Percentiles rank a stretch among this genome's conserved stretches.
Conservation (phyloP, 1,139 yeast genomes). For the Candida pseudoviswanathii region DNA sequence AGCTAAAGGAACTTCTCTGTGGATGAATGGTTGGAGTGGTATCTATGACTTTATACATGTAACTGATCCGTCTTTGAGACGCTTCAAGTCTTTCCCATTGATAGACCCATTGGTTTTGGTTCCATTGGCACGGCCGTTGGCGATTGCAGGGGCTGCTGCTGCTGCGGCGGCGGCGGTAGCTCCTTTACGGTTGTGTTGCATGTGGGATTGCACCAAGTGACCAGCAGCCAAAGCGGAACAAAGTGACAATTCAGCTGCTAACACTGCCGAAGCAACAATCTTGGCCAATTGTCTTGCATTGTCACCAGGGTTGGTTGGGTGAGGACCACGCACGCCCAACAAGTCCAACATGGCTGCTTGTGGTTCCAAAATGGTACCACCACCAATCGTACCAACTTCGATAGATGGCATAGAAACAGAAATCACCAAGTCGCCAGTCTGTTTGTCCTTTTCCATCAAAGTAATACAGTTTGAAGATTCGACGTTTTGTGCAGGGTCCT, state of each 20-base stretch:
- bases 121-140: constrained; percentile 14
- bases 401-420: constrained; percentile 98
- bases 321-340: constrained; percentile 95
- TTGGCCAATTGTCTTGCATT: constrained; percentile 96
- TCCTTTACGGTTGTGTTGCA: constrained; percentile 88
- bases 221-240: constrained; percentile 98
- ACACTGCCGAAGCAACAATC: constrained; percentile 90
- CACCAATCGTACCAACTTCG: constrained; percentile 99
- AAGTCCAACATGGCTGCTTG: constrained; percentile 96
- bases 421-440: constrained; percentile 78
- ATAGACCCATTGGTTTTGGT: constrained; percentile 13
- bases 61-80: constrained; percentile 69
- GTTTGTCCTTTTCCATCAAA: constrained; percentile 69
- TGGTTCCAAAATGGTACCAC: constrained; percentile 97
- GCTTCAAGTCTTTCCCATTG: constrained; percentile 44
- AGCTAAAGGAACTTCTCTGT: neutral
- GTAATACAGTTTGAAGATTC: constrained; percentile 98
- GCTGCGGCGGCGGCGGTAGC: constrained; percentile 39
- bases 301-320: constrained; percentile 89
- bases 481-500: constrained; percentile 98
- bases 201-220: constrained; percentile 95
- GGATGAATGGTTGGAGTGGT: neutral
- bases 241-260: constrained; percentile 94
- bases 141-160: constrained; percentile 18
- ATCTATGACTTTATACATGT: constrained; percentile 61